These are phyloP conservation scores for Xylaria sp. DNA, from an alignment of 2,329 filamentous ascomycete genomes.

Conservation along the genomic window DNA sequence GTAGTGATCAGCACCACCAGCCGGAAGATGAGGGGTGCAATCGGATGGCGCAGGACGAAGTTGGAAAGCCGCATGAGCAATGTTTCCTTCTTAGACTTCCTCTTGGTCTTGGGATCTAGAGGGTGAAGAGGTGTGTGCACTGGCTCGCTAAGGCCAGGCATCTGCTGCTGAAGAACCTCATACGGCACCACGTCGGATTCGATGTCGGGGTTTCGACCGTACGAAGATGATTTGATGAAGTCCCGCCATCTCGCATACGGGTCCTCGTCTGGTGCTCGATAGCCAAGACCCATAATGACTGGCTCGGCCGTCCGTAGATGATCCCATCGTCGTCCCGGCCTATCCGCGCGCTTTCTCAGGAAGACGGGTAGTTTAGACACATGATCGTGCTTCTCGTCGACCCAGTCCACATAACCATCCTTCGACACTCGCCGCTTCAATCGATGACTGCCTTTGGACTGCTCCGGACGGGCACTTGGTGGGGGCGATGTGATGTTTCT, in stretches of 20 bases:
- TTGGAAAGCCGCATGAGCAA: conserved; percentile 63
- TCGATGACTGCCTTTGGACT: conserved; percentile 30
- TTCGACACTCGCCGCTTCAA: conserved; percentile 38
- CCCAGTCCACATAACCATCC: conserved; percentile 40
- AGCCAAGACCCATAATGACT: conserved; percentile 56
- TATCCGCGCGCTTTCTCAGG: conserved; percentile 48
- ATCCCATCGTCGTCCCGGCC: conserved; percentile 60
- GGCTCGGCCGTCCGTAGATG: conserved; percentile 61
- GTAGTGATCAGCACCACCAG: conserved; percentile 83
- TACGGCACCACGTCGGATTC: conserved; percentile 52
- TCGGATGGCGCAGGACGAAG: conserved; percentile 75
- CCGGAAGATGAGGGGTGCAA: conserved; percentile 84
- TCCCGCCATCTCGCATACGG: conserved; percentile 53
- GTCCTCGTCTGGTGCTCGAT: conserved; percentile 45
- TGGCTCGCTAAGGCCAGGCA: conserved; percentile 43
- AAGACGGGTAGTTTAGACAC: conserved; percentile 49
- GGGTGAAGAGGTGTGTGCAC: conserved; percentile 44
- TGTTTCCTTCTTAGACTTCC: conserved; percentile 39
- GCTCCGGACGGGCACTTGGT: conserved; percentile 31
- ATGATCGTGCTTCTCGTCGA: conserved; percentile 37
- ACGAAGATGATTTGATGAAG: conserved; percentile 57
- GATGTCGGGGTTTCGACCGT: conserved; percentile 51
- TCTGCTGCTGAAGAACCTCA: conserved; percentile 42
- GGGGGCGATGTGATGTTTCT: conserved; percentile 24
- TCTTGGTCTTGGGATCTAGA: conserved; percentile 40